These are phyloP conservation scores for Infundibulicybe gibba DNA, from an alignment of 768 basidiomycete species.

Conservation along the genomic window DNA sequence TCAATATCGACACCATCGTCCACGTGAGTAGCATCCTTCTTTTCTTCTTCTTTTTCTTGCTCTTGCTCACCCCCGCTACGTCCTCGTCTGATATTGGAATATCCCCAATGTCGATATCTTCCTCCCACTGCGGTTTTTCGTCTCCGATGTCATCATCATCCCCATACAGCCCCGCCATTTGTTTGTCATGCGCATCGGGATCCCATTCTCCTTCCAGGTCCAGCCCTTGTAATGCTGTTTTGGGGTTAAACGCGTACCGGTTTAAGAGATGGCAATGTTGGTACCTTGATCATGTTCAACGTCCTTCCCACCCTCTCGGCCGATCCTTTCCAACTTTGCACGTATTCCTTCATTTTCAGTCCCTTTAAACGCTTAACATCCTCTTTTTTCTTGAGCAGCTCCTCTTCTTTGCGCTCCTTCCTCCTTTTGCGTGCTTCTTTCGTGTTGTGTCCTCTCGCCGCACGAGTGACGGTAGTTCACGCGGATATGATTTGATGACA, in stretches of 20 bases:
- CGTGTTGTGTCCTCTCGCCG: constrained; percentile 75
- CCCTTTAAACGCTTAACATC: constrained; percentile 78
- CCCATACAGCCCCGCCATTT: constrained; percentile 76
- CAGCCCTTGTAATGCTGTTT: constrained; percentile 57
- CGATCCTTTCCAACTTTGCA: constrained; percentile 69
- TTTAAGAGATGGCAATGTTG: background rate
- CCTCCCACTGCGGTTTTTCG: constrained; percentile 85
- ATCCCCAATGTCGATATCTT: constrained; percentile 82
- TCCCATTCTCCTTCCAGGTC: constrained; percentile 96
- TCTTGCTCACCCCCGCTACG: constrained; percentile 31
- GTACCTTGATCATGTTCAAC: constrained; percentile 34
- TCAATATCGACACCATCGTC: constrained; percentile 19
- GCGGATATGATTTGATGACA: constrained; percentile 72
- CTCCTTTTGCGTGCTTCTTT: constrained; percentile 82
- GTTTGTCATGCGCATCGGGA: constrained; percentile 74
- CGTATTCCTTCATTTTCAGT: constrained; percentile 84
- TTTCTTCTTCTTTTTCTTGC: constrained; percentile 59
- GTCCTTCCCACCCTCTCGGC: constrained; percentile 62
- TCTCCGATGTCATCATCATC: constrained; percentile 32
- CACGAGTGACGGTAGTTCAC: constrained; percentile 58
- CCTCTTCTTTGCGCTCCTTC: constrained; percentile 77
- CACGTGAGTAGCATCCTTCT: constrained; percentile 36
- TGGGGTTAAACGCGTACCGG: background rate
- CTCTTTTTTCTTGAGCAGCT: constrained; percentile 68
- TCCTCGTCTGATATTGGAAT: constrained; percentile 38